Evolutionary conservation across 352 stramenopile species (phyloP), one percentile per base, ranked within the genome.

Genomic region (Globisporangium carolinianum): DNA sequence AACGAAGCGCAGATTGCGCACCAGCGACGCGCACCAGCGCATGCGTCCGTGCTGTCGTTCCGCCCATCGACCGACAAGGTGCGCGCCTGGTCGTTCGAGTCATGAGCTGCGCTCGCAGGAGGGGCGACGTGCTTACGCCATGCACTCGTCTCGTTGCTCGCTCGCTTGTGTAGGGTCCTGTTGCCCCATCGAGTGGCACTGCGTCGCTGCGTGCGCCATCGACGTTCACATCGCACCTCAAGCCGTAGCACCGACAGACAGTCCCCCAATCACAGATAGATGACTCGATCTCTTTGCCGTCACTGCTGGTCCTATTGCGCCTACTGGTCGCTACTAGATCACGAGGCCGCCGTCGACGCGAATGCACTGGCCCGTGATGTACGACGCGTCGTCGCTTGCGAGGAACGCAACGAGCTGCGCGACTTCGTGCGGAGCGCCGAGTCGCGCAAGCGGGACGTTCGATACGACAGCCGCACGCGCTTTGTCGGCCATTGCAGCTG

Each of bases 351-450:
- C 86, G 39, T 94, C 84, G 43, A 93, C 69, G 14, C 84, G 76
- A 62, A 96, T 82, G 63, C 76, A 81, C 62, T 94, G 83, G 17
- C 86, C 86, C 39, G 84, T 96, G 64, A 94, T 91, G 68, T 93
- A 96, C 36, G 74, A 76, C 10, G 81, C 78, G 18, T 87, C 71
- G 41, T 91, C 81, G 47, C 84, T 86, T 11, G 67, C 73, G 1
- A 96, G 67, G 57, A 95, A 95, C 36, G 79, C 79, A 8, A 91
- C 83, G 15, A 95, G 72, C 42, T 88, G 75, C 4, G 86, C 80
- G 7, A 95, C 81, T 58, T 96, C 87, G 2, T 90, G 67, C 0
- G 79, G 67, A 10, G 67, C 49, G 2, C 87, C 87, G 24, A 94
- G 71, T 5, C 87, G 71, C 47, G 59, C 74, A 42, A 96, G 68